Percentiles rank a stretch among this genome's conserved stretches.
Evolutionary conservation across 2,329 filamentous ascomycete genomes (phyloP).

Genomic region (Lachnellula arida): DNA sequence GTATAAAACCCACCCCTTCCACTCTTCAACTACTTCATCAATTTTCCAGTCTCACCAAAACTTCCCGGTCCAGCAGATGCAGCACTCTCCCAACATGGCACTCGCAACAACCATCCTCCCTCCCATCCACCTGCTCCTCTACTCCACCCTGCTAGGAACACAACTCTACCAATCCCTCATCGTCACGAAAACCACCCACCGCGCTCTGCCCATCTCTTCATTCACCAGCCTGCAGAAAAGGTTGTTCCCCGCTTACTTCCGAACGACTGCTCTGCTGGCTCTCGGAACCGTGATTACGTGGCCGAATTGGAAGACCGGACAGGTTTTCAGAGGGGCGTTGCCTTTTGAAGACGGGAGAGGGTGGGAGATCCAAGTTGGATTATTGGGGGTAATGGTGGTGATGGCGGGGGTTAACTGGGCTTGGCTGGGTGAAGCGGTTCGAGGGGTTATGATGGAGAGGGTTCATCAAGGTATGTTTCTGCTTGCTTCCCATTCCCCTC

Average conservation of each 20-base stretch:
- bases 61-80: neutral
- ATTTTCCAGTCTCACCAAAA: neutral
- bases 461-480: constrained; percentile 10
- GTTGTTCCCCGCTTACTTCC: constrained; percentile 38
- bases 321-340: neutral
- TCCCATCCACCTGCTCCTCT: neutral
- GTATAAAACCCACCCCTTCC: neutral
- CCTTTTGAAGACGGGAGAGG: neutral
- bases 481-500: neutral
- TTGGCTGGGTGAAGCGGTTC: constrained; percentile 31
- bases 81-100: neutral
- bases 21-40: neutral
- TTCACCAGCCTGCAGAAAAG: constrained; percentile 38
- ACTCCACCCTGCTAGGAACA: constrained; percentile 5
- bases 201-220: constrained; percentile 32
- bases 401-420: constrained; percentile 34
- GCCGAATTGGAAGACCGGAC: constrained; percentile 14
- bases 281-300: constrained; percentile 32
- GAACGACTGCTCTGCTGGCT: constrained; percentile 33
- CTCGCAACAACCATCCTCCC: neutral
- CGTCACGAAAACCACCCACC: constrained; percentile 37
- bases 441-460: constrained; percentile 31
- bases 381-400: neutral
- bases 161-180: constrained; percentile 33
- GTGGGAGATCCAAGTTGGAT: neutral